Evolutionary conservation across 345 rosid species (phyloP).

Genomic region (Sisymbrium irio): DNA sequence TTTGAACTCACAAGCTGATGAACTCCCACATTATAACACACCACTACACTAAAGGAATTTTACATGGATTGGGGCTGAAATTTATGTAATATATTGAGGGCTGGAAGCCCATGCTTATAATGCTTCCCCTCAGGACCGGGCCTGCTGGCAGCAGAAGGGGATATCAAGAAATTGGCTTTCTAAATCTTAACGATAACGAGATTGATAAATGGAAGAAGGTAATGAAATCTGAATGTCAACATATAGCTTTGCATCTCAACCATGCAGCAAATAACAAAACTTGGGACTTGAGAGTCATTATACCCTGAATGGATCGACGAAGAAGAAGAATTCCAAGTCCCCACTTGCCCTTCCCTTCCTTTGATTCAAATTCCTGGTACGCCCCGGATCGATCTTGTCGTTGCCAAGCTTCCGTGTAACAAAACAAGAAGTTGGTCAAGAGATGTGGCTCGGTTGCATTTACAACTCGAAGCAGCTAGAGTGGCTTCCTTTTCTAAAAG

Average conservation of each 20-base stretch:
- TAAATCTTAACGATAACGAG: conserved; percentile 68
- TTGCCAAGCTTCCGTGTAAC: conserved; percentile 79
- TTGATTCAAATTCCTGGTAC: conserved; percentile 62
- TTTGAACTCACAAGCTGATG: too few species aligned
- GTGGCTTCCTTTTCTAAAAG: conserved; percentile 76
- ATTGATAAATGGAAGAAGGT: conserved; percentile 54
- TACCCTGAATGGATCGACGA: conserved; percentile 97
- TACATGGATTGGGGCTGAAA: too few species aligned
- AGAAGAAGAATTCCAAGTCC: conserved; percentile 83
- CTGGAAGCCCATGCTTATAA: too few species aligned
- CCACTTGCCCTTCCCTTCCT: conserved; percentile 74
- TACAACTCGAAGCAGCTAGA: conserved; percentile 82
- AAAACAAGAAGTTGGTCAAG: conserved; percentile 70
- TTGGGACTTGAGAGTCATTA: conserved; percentile 80
- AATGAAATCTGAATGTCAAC: conserved; percentile 53
- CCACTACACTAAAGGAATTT: too few species aligned
- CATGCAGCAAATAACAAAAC: conserved; percentile 43
- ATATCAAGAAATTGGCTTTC: conserved; percentile 68
- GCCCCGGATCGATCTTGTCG: conserved; percentile 68
- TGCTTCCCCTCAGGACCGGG: too few species aligned
- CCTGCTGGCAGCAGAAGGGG: conserved; percentile 41
- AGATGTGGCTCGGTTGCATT: conserved; percentile 78
- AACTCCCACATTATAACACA: too few species aligned
- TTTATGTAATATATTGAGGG: too few species aligned
- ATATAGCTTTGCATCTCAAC: conserved; percentile 53